Evolutionary conservation across 2,329 filamentous ascomycete species (phyloP).

Genomic region (Colletotrichum aenigma): DNA sequence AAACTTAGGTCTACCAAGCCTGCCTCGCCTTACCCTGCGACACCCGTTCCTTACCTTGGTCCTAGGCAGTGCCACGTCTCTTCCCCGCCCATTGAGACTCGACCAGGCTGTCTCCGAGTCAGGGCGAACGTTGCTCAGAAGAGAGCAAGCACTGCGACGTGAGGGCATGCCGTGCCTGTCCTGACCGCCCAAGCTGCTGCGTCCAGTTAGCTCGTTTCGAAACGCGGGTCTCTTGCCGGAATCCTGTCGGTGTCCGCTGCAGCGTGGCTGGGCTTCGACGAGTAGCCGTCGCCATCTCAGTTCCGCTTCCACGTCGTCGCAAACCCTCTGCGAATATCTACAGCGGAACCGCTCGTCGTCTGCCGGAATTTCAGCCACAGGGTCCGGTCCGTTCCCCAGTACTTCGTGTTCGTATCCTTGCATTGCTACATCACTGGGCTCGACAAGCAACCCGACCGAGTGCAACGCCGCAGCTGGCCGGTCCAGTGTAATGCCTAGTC

Average conservation of each 20-base stretch:
- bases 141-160: neutral
- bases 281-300: neutral
- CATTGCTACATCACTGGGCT: neutral
- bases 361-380: neutral
- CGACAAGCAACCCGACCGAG: neutral
- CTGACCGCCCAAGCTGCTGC: neutral
- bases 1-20: neutral
- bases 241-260: slow-evolving; percentile 1
- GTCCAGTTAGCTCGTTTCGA: slow-evolving; percentile 9
- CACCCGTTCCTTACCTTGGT: neutral
- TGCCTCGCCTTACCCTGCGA: neutral
- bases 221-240: neutral
- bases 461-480: neutral
- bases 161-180: neutral
- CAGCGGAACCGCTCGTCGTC: neutral
- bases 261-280: neutral
- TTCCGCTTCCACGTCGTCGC: neutral
- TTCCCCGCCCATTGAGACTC: slow-evolving; percentile 6
- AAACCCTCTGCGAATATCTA: neutral
- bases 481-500: neutral
- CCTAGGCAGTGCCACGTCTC: neutral
- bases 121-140: neutral
- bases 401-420: slow-evolving; percentile 18
- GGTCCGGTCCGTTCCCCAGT: neutral
- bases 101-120: neutral